These are phyloP conservation scores for Schizophyllum commune DNA, from an alignment of 1,284 basidiomycete species.

Conservation along the genomic window DNA sequence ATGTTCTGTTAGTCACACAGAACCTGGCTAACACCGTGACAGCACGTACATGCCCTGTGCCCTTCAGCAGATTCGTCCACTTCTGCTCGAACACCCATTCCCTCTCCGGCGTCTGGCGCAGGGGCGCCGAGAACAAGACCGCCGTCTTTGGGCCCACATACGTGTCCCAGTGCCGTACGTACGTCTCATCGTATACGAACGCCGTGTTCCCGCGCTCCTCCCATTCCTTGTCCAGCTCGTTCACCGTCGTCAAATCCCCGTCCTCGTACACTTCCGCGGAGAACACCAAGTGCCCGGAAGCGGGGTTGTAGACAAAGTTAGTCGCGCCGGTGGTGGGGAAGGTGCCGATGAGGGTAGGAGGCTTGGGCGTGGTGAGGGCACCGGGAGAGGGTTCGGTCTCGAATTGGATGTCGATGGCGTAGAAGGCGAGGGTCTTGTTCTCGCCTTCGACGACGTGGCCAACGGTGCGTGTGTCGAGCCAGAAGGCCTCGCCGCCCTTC, in stretches of 20 bases:
- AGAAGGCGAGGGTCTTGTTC: conserved; percentile 43
- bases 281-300: conserved; percentile 56
- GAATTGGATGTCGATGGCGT: conserved; percentile 45
- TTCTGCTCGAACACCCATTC: conserved; percentile 46
- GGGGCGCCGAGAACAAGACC: conserved; percentile 58
- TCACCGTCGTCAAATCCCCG: conserved; percentile 59
- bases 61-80: conserved; percentile 56
- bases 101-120: conserved; percentile 38
- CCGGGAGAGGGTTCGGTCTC: conserved; percentile 13
- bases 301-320: conserved; percentile 61
- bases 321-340: conserved; percentile 60
- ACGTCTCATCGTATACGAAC: conserved; percentile 71
- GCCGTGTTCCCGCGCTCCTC: conserved; percentile 68
- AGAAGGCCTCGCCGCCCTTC: conserved; percentile 67
- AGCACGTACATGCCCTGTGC: conserved; percentile 51
- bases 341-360: conserved; percentile 34
- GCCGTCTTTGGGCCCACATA: conserved; percentile 72
- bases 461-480: conserved; percentile 63
- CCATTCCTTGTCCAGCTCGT: conserved; percentile 61
- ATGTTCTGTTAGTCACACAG: conserved; percentile 9
- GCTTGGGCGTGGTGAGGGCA: conserved; percentile 14
- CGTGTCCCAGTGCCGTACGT: conserved; percentile 77
- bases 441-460: conserved; percentile 53
- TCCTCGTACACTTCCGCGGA: conserved; percentile 73
- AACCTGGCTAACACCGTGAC: conserved; percentile 2